Conservation (phyloP, 805 yeast species). For the Candida sithepensis region DNA sequence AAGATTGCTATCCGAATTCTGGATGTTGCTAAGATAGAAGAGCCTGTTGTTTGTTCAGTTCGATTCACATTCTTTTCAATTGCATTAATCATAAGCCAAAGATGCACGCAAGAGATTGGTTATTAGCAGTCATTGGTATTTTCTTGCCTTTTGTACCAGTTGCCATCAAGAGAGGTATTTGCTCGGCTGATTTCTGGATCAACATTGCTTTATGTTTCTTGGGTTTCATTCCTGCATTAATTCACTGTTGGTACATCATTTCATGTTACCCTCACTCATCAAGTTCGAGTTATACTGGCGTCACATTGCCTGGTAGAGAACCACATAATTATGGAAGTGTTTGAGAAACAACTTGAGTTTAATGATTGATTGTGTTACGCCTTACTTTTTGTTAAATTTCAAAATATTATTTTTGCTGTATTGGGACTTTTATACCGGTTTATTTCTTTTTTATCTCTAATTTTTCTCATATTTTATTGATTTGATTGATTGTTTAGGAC, state of each 20-base stretch:
- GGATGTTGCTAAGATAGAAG: too few species aligned
- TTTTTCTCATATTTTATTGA: too few species aligned
- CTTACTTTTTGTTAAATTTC: not conserved
- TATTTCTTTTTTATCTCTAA: too few species aligned
- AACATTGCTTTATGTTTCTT: conserved; percentile 65
- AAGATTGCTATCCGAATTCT: too few species aligned
- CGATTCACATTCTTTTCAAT: too few species aligned
- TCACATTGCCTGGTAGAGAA: conserved; percentile 35
- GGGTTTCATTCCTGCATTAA: conserved; percentile 73
- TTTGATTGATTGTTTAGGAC: too few species aligned
- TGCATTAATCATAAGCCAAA: not conserved
- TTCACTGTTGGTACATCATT: conserved; percentile 77
- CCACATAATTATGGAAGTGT: conserved; percentile 32
- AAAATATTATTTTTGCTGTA: too few species aligned
- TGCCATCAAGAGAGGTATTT: conserved; percentile 59
- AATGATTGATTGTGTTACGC: not conserved
- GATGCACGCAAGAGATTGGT: conserved; percentile 44
- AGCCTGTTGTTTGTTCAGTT: too few species aligned
- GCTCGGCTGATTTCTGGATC: conserved; percentile 56
- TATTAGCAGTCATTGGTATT: conserved; percentile 62
- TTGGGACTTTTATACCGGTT: too few species aligned
- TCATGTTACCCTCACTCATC: conserved; percentile 59
- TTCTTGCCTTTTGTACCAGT: conserved; percentile 75
- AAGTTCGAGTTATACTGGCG: conserved; percentile 26
- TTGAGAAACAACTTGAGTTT: conserved; percentile 4